Evolutionary conservation across 2,329 filamentous ascomycete species (phyloP).

Genomic region (Tolypocladium guangdongense): DNA sequence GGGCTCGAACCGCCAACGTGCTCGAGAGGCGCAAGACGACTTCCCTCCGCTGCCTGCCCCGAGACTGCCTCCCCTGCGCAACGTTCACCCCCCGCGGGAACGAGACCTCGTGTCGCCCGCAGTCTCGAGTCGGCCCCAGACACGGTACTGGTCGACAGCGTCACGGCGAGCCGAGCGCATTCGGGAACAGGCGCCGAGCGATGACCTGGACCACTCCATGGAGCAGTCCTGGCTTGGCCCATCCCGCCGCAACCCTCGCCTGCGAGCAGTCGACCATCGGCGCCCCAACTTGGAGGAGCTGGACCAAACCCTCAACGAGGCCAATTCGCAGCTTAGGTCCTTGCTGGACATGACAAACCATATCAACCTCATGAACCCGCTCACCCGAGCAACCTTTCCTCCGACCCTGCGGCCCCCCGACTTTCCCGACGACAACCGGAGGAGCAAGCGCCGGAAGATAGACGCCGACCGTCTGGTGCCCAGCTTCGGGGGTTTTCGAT

Average conservation of each 20-base stretch:
- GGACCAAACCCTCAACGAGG: conserved; percentile 28
- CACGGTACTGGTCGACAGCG: conserved; percentile 14
- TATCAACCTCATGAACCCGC: conserved; percentile 15
- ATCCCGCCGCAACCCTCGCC: conserved; percentile 13
- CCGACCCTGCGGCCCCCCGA: conserved; percentile 25
- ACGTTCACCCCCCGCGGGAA: conserved; percentile 16
- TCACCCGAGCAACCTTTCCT: conserved; percentile 20
- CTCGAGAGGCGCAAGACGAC: conserved; percentile 18
- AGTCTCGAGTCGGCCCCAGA: conserved; percentile 2
- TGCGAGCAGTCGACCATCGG: conserved; percentile 13
- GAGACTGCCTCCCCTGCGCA: conserved; percentile 20
- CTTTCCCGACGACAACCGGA: conserved; percentile 35
- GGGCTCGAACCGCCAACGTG: conserved; percentile 18
- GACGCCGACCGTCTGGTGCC: conserved; percentile 48
- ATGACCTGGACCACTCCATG: conserved; percentile 16
- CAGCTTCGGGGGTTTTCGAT: conserved; percentile 52
- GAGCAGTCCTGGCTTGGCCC: conserved; percentile 15
- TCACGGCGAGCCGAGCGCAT: conserved; percentile 25
- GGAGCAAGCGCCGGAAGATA: conserved; percentile 59
- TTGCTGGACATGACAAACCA: conserved; percentile 29
- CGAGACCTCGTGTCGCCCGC: conserved; percentile 13
- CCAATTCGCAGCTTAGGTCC: conserved; percentile 31
- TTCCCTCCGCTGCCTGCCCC: conserved; percentile 20
- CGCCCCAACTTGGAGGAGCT: conserved; percentile 24
- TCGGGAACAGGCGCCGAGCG: conserved; percentile 15